Evolutionary conservation across 805 yeast genomes (phyloP), one percentile per base, ranked within the genome.

Genomic region (Debaryomyces castellii): DNA sequence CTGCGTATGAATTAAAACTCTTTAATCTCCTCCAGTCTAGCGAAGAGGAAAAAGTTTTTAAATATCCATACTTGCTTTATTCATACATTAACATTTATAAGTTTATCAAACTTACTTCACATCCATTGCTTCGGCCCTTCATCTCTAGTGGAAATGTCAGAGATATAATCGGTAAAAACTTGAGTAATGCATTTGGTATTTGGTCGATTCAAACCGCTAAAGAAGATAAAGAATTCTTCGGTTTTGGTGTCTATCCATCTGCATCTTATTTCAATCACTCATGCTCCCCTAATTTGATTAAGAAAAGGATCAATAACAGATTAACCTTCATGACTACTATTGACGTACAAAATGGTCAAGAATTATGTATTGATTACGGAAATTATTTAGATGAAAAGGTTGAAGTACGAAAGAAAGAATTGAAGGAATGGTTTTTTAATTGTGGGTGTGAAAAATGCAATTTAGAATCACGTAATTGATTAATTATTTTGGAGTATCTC

Each of bases 261-360:
- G 87, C 84, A 0, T 83, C 89, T 2, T 83, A 69, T 52, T 83
- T 83, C 71, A 83, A 83, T 55, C 89, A 83, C 58, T 79, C 85
- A 3, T 83, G 89, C 59, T 59, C 53, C 1, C 85, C 85, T n/a
- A 81, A 81, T 50, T 51, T 83, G 17, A 56, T 54, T 11, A 83
- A 82, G 50, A 57, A 48, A n/a, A 64, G 85, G 35, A 45, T 49
- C 1, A 66, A 66, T 0, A 62, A 72, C 16, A 53, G 53, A n/a
- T 63, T 81, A 65, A 47, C 46, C 1, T 83, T 81, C 54, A 64
- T 54, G 3, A 64, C 85, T 0, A 51, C 59, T 8, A 51, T 57
- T 11, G 76, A 74, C 25, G 67, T 83, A 11, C 36, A 39, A 2
- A 44, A 51, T 3, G 78, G 73, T 7, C 77, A 77, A 32, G 85